Conservation (phyloP, 495 filamentous ascomycete species). For the Xylaria venustula region DNA sequence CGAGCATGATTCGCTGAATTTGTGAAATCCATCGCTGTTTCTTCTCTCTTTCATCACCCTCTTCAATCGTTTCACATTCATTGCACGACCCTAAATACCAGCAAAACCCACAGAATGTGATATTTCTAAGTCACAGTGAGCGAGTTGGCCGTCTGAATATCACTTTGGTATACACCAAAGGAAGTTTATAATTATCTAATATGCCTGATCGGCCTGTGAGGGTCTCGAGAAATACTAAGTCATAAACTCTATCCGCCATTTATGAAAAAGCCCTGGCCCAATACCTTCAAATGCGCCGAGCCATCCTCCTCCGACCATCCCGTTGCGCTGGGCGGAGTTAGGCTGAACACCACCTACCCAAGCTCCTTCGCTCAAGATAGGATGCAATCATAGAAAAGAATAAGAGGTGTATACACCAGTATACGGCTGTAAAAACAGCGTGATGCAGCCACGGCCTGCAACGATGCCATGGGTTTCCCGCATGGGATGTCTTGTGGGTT, state of each 20-base stretch:
- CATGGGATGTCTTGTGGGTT: too few relatives aligned
- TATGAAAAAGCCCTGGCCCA: not conserved
- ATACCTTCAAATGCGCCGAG: conserved; percentile 19
- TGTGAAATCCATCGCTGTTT: too few relatives aligned
- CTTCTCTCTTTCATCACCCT: too few relatives aligned
- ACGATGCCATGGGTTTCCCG: not conserved
- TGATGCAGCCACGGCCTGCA: not conserved
- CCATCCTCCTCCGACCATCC: conserved; percentile 24
- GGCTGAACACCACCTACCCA: conserved; percentile 23
- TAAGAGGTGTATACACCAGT: conserved; percentile 2
- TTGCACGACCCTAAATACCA: too few relatives aligned
- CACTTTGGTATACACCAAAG: not conserved
- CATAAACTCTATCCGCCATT: not conserved
- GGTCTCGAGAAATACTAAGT: not conserved
- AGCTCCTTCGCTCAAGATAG: conserved; percentile 12
- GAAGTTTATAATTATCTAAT: not conserved
- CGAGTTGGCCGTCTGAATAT: too few relatives aligned
- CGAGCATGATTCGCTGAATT: too few relatives aligned
- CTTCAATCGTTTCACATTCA: too few relatives aligned
- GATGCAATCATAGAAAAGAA: conserved; percentile 23
- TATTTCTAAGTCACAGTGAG: too few relatives aligned
- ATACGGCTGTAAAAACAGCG: not conserved
- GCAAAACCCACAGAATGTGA: too few relatives aligned
- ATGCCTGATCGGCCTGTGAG: not conserved
- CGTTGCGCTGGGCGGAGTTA: conserved; percentile 17